Conservation (phyloP, 306 rosid species). For the Sphenostylis stenocarpa region DNA sequence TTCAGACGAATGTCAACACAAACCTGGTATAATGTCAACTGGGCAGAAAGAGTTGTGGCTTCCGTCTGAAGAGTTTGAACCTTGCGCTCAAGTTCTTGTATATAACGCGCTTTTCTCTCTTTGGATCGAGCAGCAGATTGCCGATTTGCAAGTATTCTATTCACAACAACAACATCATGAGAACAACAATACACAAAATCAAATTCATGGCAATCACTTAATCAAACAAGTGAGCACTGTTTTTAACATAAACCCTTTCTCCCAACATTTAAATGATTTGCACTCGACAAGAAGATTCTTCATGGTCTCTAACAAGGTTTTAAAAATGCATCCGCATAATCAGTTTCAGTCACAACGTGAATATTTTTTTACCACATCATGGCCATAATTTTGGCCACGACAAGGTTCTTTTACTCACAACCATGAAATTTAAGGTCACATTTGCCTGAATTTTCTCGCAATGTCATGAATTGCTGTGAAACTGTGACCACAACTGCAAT, state of each 20-base stretch:
- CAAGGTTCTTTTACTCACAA: not conserved
- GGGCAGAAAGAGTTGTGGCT: slow-evolving; percentile 94
- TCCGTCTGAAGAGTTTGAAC: slow-evolving; percentile 95
- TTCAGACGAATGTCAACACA: slow-evolving; percentile 21
- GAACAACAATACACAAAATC: slow-evolving; percentile 7
- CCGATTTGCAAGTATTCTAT: slow-evolving; percentile 87
- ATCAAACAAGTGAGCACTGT: not conserved
- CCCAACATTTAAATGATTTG: not conserved
- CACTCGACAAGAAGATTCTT: not conserved
- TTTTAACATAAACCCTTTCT: not conserved
- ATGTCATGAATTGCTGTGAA: not conserved
- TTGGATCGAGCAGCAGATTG: slow-evolving; percentile 96
- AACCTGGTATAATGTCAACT: slow-evolving; percentile 88
- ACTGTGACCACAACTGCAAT: not conserved
- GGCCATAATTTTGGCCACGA: not conserved
- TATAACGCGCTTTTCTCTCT: slow-evolving; percentile 90
- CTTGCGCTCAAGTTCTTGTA: slow-evolving; percentile 91
- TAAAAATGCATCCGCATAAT: not conserved
- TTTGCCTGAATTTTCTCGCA: not conserved
- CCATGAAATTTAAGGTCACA: not conserved
- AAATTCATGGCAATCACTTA: not conserved
- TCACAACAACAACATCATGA: slow-evolving; percentile 20
- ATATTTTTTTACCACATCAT: too few species aligned
- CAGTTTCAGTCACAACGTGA: not conserved
- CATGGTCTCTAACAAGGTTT: not conserved